Percentiles rank a stretch among this genome's conserved stretches.
These are phyloP conservation scores for Globisporangium irregulare DNA, from an alignment of 352 stramenopile species.

Conservation along the genomic window DNA sequence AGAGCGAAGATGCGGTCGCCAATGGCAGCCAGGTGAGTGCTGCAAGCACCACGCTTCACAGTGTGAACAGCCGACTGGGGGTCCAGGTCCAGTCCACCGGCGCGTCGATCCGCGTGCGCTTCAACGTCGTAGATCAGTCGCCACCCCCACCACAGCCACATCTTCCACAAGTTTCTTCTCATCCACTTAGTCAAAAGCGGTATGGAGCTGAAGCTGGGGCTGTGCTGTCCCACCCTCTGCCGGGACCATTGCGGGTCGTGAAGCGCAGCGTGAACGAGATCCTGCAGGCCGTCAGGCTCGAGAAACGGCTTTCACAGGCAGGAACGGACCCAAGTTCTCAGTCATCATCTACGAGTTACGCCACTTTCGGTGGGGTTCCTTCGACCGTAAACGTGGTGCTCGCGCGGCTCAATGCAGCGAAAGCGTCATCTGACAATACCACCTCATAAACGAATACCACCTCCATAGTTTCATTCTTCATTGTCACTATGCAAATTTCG, in stretches of 20 bases:
- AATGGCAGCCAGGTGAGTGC: not conserved
- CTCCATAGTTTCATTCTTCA: not conserved
- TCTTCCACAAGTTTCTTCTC: not conserved
- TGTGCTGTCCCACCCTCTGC: slow-evolving; percentile 5
- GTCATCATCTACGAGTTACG: not conserved
- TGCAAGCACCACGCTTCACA: slow-evolving; percentile 10
- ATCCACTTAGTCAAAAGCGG: not conserved
- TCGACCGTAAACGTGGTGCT: slow-evolving; percentile 29
- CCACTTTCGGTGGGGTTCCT: not conserved
- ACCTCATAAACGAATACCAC: not conserved
- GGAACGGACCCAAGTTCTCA: slow-evolving; percentile 11
- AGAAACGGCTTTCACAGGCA: slow-evolving; percentile 34
- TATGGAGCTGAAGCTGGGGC: not conserved
- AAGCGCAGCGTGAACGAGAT: slow-evolving; percentile 79
- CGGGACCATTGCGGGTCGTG: slow-evolving; percentile 25
- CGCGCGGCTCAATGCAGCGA: slow-evolving; percentile 24
- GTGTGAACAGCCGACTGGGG: slow-evolving; percentile 28
- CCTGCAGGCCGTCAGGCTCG: slow-evolving; percentile 43
- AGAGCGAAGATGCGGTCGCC: slow-evolving; percentile 9
- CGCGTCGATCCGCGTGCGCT: slow-evolving; percentile 41
- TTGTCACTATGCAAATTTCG: not conserved
- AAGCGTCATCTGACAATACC: not conserved
- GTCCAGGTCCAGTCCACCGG: slow-evolving; percentile 34
- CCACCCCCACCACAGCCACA: too few species aligned
- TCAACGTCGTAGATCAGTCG: slow-evolving; percentile 28